Evolutionary conservation across 495 filamentous ascomycete genomes (phyloP).

Genomic region (Penicillium chermesinum): DNA sequence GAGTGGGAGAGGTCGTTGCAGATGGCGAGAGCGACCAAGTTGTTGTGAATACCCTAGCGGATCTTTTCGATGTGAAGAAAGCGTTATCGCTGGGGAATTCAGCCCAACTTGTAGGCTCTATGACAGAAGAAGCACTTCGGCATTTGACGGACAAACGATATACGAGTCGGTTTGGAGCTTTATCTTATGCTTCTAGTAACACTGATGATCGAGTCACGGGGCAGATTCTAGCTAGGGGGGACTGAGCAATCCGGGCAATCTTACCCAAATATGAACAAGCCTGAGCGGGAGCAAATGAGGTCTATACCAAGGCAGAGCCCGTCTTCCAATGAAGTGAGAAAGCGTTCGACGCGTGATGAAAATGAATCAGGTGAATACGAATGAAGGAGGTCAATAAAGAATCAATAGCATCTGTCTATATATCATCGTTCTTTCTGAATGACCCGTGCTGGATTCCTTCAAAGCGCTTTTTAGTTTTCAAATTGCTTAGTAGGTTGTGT

Average conservation of each 20-base stretch:
- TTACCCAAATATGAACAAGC: not conserved
- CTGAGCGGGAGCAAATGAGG: not conserved
- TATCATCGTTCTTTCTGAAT: not conserved
- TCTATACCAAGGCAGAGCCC: not conserved
- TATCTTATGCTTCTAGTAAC: not conserved
- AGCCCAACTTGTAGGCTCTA: conserved; percentile 29
- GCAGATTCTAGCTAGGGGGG: not conserved
- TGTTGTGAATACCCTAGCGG: conserved; percentile 30
- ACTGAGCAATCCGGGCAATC: not conserved
- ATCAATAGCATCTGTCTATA: not conserved
- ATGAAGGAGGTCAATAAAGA: not conserved
- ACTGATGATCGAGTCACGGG: not conserved
- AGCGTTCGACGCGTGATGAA: not conserved
- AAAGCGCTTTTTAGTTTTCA: not conserved
- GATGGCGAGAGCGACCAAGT: conserved; percentile 31
- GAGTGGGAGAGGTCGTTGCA: conserved; percentile 27
- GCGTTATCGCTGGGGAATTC: conserved; percentile 21
- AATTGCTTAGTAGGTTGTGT: not conserved
- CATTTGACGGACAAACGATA: conserved; percentile 26
- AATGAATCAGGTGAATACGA: not conserved
- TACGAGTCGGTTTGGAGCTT: conserved; percentile 27
- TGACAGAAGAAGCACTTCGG: conserved; percentile 19
- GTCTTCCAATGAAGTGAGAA: conserved; percentile 3
- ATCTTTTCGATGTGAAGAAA: conserved; percentile 31
- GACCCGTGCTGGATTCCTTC: not conserved